Evolutionary conservation across 202 grass and related monocot species (phyloP).

Genomic region (Setaria viridis): DNA sequence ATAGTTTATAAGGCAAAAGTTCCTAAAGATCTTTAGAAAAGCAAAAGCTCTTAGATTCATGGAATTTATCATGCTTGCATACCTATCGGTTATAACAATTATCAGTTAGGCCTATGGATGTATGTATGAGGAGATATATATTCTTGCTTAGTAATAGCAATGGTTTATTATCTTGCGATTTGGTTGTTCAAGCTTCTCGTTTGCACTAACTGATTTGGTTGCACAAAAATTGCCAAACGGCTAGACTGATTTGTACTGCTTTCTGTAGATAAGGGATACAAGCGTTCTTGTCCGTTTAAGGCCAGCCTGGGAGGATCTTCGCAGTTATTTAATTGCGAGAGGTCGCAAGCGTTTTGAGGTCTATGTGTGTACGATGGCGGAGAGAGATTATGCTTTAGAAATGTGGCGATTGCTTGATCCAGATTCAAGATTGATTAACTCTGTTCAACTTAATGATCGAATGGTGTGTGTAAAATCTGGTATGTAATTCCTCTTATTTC

Average conservation of each 20-base stretch:
- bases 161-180: neutral
- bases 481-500: slow-evolving; percentile 44
- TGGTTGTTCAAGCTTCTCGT: neutral
- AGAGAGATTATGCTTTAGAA: slow-evolving; percentile 99
- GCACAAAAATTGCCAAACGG: neutral
- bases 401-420: slow-evolving; percentile 99
- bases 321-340: slow-evolving; percentile 93
- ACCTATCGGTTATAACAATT: neutral
- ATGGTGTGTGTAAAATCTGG: slow-evolving; percentile 98
- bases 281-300: slow-evolving; percentile 94
- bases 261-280: slow-evolving; percentile 90
- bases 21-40: neutral
- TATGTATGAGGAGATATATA: neutral
- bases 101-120: neutral
- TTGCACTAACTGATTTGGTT: slow-evolving; percentile 13
- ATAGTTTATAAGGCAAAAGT: slow-evolving; percentile 31
- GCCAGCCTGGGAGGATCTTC: slow-evolving; percentile 94
- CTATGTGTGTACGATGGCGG: slow-evolving; percentile 98
- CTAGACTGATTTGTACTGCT: slow-evolving; percentile 31
- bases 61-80: neutral
- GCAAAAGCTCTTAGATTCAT: slow-evolving; percentile 1
- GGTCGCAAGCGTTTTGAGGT: slow-evolving; percentile 99
- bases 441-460: slow-evolving; percentile 78
- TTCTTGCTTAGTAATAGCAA: neutral
- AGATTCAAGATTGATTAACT: slow-evolving; percentile 87